Base-by-base conservation (phyloP, 139 green algal genomes). In the Chlamydomonas eustigma region DNA sequence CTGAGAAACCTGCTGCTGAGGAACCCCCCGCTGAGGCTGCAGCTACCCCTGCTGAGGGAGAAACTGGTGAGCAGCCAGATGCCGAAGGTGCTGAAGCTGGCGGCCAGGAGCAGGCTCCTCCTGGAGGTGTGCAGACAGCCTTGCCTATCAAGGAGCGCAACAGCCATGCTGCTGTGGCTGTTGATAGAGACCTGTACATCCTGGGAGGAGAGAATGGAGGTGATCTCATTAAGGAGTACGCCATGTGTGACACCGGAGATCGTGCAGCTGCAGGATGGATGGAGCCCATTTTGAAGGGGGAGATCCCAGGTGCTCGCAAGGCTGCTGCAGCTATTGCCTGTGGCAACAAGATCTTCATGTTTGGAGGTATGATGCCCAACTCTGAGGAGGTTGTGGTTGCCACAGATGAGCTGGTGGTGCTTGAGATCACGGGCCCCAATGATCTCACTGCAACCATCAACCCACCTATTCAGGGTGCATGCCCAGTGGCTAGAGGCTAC, bases 171-270 rank as follows among this genome's bases (percentile, higher is more conserved):
- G 81, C 77, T 3, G 82, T 88, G 1, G 79, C 70, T 2, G 71
- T 92, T 6, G 81, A 88, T 33, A 77, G 75, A 37, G 78, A 89
- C 50, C 71, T 93, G 50, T 80, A 91, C 64, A 44, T 93, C 30
- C 78, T 93, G 37, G 80, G 81, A 30, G 90, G 90, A 28, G 90
- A 92, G 51, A 79, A 80, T 50, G 78, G 84, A 25, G 86, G 86
- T 3, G 84, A 86, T 51, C 50, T 88, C 25, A 32, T 90, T 58
- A 75, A 76, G 73, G 76, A 81, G 82, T 68, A 79, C 78, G 82
- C 78, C 24, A 78, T 79, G 73, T 50, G 39, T n/a, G 83, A 83
- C 74, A 84, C 77, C 28, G 78, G 30, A 18, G 71, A 84, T 75
- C 66, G 51, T 4, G 25, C 74, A 39, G 67, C 67, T 12, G 83